These are phyloP conservation scores for Oidiodendron maius DNA, from an alignment of 495 filamentous ascomycete species.

Conservation along the genomic window DNA sequence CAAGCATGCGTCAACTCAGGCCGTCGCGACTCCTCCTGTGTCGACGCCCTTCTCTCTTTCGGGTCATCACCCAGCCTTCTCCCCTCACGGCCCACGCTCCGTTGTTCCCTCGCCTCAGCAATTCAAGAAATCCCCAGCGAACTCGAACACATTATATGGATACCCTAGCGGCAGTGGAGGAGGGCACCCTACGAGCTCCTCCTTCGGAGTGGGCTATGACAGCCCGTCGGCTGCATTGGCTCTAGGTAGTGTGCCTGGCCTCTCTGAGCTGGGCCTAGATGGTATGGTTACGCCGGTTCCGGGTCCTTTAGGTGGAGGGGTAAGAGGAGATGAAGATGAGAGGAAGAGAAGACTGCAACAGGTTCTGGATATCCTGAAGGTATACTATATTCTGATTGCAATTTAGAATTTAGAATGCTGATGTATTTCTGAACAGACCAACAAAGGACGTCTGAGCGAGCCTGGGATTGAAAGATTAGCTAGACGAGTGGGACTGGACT, in stretches of 20 bases:
- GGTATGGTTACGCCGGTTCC: conserved; percentile 14
- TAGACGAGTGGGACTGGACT: conserved; percentile 64
- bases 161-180: conserved; percentile 14
- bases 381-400: conserved; percentile 5
- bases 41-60: conserved; percentile 48
- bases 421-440: conserved; percentile 25
- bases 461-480: conserved; percentile 76
- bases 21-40: conserved; percentile 45
- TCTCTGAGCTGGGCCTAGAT: conserved; percentile 38
- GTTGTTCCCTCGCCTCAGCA: conserved; percentile 45
- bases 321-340: conserved; percentile 51
- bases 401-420: conserved; percentile 1
- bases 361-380: conserved; percentile 42
- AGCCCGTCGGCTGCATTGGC: conserved; percentile 47
- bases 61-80: conserved; percentile 39
- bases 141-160: conserved; percentile 30
- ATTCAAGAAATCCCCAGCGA: conserved; percentile 46
- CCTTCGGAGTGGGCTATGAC: conserved; percentile 38
- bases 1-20: conserved; percentile 30
- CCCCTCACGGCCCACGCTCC: conserved; percentile 36
- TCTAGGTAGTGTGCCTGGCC: conserved; percentile 33
- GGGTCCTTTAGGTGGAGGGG: conserved; percentile 22
- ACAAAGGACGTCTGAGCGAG: conserved; percentile 60
- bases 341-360: conserved; percentile 45
- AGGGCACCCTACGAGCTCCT: conserved; percentile 24